Evolutionary conservation across 495 filamentous ascomycete genomes (phyloP), one percentile per base, ranked within the genome.

Genomic region (Cercophora samala): DNA sequence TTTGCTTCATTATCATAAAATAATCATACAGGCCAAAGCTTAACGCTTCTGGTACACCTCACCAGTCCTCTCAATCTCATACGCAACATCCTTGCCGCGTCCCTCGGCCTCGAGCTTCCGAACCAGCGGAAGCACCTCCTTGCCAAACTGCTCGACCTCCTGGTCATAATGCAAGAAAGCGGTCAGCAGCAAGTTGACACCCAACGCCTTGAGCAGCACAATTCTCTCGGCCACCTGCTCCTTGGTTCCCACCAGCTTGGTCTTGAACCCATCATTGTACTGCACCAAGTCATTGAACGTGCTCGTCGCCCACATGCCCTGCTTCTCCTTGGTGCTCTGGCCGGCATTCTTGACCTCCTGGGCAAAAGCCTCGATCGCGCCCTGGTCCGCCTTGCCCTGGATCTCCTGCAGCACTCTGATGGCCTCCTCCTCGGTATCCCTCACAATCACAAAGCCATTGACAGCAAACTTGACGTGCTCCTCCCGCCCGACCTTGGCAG

Each of bases 261-360:
- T 82, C 71, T 81, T 82, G 78, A 84, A 84, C 25, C 82, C 80
- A 65, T 83, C 80, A 65, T 83, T 84, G 66, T 83, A 84, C 69
- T 83, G 80, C 21, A 83, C 78, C 18, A 83, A 72, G 64, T 84
- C 81, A 46, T 84, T 77, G 61, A 83, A 78, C 32, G 78, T 81
- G 64, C 70, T 76, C 56, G 79, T 73, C 55, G 79, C 78, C 81
- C 80, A 82, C 81, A 83, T 84, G 52, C 79, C 81, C 51, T 68
- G 73, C 74, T 77, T 81, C 59, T 81, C 77, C 13, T 51, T 67
- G 8, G 80, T 78, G 58, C 72, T 77, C 19, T 76, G 72, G 23
- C 81, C 81, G 5, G 81, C 81, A 58, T 82, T 77, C 67, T 83
- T 72, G 3, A 84, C 81, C 22, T 74, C 76, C 18, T 77, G 73